Evolutionary conservation across 768 basidiomycete genomes (phyloP).

Genomic region (Rhizopogon sp.): DNA sequence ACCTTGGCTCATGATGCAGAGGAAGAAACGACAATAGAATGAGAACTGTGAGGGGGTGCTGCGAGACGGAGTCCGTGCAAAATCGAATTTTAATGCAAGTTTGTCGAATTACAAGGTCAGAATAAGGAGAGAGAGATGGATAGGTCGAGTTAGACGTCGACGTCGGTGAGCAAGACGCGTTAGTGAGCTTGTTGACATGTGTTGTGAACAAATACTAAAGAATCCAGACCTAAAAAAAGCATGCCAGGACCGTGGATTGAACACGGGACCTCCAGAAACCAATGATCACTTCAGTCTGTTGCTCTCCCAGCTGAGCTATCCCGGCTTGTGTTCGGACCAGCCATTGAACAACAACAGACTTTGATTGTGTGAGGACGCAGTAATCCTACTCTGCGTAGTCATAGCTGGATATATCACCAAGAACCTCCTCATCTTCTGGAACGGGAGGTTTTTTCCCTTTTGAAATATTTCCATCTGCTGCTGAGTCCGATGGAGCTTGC

Average conservation of each 20-base stretch:
- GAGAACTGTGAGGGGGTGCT: background rate
- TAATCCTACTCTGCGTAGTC: slow-evolving; percentile 11
- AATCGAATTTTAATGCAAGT: background rate
- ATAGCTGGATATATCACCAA: slow-evolving; percentile 25
- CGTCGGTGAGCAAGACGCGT: slow-evolving; percentile 14
- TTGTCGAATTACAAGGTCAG: background rate
- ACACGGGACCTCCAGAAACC: slow-evolving; percentile 50
- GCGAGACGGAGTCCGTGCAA: background rate
- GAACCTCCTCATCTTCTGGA: slow-evolving; percentile 26
- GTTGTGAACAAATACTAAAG: slow-evolving; percentile 7
- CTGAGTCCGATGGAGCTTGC: background rate
- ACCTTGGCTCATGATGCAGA: slow-evolving; percentile 27
- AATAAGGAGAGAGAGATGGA: slow-evolving; percentile 7
- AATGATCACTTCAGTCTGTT: slow-evolving; percentile 54
- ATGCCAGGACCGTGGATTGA: slow-evolving; percentile 54
- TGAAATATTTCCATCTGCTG: background rate
- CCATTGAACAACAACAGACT: background rate
- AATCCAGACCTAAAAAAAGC: slow-evolving; percentile 7
- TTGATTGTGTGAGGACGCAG: background rate
- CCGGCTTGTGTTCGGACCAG: slow-evolving; percentile 28
- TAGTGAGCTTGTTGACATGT: slow-evolving; percentile 24
- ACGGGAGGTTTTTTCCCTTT: slow-evolving; percentile 17
- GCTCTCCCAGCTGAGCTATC: slow-evolving; percentile 75
- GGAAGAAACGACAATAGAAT: background rate
- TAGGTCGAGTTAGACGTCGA: slow-evolving; percentile 14